A percentile compares a stretch with the other conserved stretches of the same genome.
phyloP scores from a whole-genome alignment of 495 filamentous ascomycete genomes.

The Penicillium canariense region DNA sequence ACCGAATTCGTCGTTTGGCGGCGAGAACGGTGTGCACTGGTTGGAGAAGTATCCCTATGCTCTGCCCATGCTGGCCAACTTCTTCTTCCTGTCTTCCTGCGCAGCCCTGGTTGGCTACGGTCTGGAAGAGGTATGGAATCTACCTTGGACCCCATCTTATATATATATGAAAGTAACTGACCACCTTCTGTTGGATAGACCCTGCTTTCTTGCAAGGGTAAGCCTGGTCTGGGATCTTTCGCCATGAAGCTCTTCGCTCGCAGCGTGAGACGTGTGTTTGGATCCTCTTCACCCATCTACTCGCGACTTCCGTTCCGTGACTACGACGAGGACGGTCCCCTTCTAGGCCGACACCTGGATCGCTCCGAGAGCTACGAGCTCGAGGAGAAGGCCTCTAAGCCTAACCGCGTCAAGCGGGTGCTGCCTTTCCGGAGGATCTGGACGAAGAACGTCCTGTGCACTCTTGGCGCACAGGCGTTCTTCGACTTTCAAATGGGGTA shows the following conservation, averaged over 20 bases:
- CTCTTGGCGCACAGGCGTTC: constrained; percentile 65
- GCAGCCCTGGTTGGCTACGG: constrained; percentile 58
- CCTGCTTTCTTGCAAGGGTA: constrained; percentile 43
- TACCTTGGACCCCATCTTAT: background rate
- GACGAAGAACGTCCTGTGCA: constrained; percentile 71
- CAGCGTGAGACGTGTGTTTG: constrained; percentile 25
- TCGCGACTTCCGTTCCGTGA: constrained; percentile 37
- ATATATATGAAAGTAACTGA: background rate
- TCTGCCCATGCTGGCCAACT: constrained; percentile 71
- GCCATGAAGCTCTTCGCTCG: constrained; percentile 33
- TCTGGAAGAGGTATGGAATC: constrained; percentile 54
- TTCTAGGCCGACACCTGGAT: constrained; percentile 27
- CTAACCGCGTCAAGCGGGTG: constrained; percentile 24
- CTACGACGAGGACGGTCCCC: constrained; percentile 37
- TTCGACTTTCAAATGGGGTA: constrained; percentile 68
- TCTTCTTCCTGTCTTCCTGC: constrained; percentile 58
- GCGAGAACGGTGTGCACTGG: constrained; percentile 57
- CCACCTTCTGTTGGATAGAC: constrained; percentile 21
- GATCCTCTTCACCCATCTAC: constrained; percentile 38
- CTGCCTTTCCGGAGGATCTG: constrained; percentile 75
- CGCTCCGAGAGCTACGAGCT: constrained; percentile 40
- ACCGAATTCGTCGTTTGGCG: constrained; percentile 48
- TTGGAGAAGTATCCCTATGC: constrained; percentile 70
- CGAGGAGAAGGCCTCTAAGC: constrained; percentile 37
- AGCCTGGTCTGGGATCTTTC: constrained; percentile 40